Percentiles rank a stretch among this genome's conserved stretches.
Evolutionary conservation across 805 yeast genomes (phyloP).

Genomic region (Candida railenensis): DNA sequence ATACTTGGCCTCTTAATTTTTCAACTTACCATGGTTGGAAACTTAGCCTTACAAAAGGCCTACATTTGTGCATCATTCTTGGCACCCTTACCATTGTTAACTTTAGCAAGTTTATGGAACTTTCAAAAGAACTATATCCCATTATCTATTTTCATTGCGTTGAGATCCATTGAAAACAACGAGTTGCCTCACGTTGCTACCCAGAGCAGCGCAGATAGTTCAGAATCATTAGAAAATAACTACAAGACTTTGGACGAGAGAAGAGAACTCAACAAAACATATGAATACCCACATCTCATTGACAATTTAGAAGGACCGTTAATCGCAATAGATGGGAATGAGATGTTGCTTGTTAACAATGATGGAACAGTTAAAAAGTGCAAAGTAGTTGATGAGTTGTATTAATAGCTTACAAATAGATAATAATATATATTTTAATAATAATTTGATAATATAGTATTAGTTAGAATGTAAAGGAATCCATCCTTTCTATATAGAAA

Average conservation of each 20-base stretch:
- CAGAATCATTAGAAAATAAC: conserved; percentile 7
- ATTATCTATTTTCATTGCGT: conserved; percentile 78
- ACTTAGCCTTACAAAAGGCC: conserved; percentile 78
- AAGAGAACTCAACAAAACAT: conserved; percentile 68
- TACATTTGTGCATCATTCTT: conserved; percentile 70
- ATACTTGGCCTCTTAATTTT: conserved; percentile 78
- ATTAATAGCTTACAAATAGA: background rate
- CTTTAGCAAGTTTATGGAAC: conserved; percentile 68
- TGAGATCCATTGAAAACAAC: conserved; percentile 67
- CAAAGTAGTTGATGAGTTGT: conserved; percentile 2
- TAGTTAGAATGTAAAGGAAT: too few species aligned
- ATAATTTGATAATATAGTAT: background rate
- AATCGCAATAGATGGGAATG: conserved; percentile 61
- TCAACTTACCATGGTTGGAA: conserved; percentile 92
- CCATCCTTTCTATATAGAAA: background rate
- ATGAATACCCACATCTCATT: conserved; percentile 73
- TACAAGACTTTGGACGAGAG: conserved; percentile 71
- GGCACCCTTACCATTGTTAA: conserved; percentile 72
- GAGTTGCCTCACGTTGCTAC: conserved; percentile 23
- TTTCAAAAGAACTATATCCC: conserved; percentile 83
- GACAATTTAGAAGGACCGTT: conserved; percentile 82
- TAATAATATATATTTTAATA: too few species aligned
- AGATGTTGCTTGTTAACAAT: conserved; percentile 26
- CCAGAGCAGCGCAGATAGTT: conserved; percentile 12
- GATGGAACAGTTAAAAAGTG: conserved; percentile 21